Evolutionary conservation across 176 grass and related monocot species (phyloP), one percentile per base, ranked within the genome.

Genomic region (Musa acuminata): DNA sequence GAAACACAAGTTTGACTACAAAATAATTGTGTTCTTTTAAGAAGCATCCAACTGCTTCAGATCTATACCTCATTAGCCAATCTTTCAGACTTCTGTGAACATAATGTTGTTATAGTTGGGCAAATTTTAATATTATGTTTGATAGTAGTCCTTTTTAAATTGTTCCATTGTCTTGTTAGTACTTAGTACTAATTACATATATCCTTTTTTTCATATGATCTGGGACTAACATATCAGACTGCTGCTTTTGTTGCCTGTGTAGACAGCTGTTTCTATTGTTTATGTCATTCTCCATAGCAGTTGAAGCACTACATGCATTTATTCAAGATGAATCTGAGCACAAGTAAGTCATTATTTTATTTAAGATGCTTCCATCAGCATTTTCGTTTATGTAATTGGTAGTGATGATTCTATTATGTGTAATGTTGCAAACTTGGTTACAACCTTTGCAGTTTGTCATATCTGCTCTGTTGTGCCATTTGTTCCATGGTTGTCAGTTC

Each of bases 321-420:
- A 91, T 98, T 82, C 95, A 98, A 82, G 95, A 98, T 87, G 95
- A 98, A 82, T 98, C 95, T 16, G 90, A 98, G 70, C 95, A 98
- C 80, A 98, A 93, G 95, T 98, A 91, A 98, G 87, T 49, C 51
- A 13, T 60, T 77, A 51, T 80, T n/a, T 65, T 8, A 12, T 3
- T 1, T 24, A 27, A 53, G 21, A 50, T 26, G 6, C 8, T 14
- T 64, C 13, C 14, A 22, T 75, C 2, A 2, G 14, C 49, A 69
- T 17, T 74, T 75, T 80, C 27, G 22, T 55, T 77, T 11, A 21
- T 74, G 7, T 50, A 17, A 70, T 49, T n/a, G 2, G 9, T 51
- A 50, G 19, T 65, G 11, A 65, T 65, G 22, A 26, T 10, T 11
- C 3, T 26, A 65, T 26, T 26, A 26, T 5, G 14, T 57, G n/a